These are phyloP conservation scores for Talaromyces proteolyticus DNA, from an alignment of 495 filamentous ascomycete genomes.

Conservation along the genomic window DNA sequence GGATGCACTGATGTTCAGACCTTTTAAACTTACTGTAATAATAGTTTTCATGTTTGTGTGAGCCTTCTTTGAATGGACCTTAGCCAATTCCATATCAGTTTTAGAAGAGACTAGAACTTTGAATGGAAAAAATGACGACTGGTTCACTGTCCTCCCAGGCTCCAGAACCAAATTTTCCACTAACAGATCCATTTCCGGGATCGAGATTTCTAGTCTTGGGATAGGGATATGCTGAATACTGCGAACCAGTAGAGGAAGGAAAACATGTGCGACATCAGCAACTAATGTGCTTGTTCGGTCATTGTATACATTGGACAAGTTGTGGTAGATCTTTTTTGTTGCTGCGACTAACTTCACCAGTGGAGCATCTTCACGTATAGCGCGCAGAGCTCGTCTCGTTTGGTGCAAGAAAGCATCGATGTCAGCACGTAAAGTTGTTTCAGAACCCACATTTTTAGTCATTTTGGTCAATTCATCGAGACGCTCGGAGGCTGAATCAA, in stretches of 20 bases:
- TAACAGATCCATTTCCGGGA: constrained; percentile 76
- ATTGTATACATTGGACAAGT: constrained; percentile 55
- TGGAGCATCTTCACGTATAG: constrained; percentile 62
- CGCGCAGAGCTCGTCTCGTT: constrained; percentile 57
- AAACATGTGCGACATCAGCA: constrained; percentile 67
- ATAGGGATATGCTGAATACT: constrained; percentile 83
- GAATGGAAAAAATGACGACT: constrained; percentile 84
- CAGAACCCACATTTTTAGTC: constrained; percentile 54
- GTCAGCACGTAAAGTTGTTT: constrained; percentile 64
- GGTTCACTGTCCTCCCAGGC: constrained; percentile 77
- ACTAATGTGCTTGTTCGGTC: constrained; percentile 62
- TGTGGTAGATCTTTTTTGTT: constrained; percentile 54
- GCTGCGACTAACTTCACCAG: constrained; percentile 62
- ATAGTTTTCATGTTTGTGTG: constrained; percentile 59
- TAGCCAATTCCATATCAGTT: constrained; percentile 80
- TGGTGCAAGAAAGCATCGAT: constrained; percentile 68
- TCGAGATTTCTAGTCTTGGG: constrained; percentile 76
- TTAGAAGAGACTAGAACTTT: constrained; percentile 72
- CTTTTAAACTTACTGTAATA: constrained; percentile 70
- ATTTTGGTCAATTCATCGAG: constrained; percentile 65
- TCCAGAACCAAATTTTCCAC: constrained; percentile 89
- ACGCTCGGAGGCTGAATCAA: constrained; percentile 64
- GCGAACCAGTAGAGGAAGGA: constrained; percentile 72
- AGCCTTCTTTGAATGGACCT: constrained; percentile 65
- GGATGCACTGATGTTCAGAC: constrained; percentile 72